Base-by-base conservation (phyloP, 1,284 basidiomycete species). In the Trichosporon sp. region DNA sequence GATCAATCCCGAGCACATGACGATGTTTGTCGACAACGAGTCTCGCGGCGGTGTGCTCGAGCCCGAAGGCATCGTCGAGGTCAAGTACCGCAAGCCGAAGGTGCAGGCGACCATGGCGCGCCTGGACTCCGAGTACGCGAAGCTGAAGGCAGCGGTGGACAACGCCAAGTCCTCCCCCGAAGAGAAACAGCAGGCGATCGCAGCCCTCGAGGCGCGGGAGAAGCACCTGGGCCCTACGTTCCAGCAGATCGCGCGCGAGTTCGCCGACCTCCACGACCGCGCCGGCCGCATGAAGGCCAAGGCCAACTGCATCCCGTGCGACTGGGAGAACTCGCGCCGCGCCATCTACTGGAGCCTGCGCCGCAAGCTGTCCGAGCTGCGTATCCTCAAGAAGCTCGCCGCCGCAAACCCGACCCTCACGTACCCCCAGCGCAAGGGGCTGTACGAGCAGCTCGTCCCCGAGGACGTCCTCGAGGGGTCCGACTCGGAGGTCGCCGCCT, bases 271-370 rank as follows among this genome's bases (percentile, higher is more conserved):
- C 69, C 96, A 68, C 73, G 95, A 95, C 81, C 91, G 93, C 63
- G 86, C 89, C 52, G 95, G 94, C 65, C 91, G 95, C 66, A 98
- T 99, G 95, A 91, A 96, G 82, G 95, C 95, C 29, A 98, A 98
- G 82, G 95, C 93, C 19, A 96, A 90, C 76, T 94, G 89, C 52
- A 90, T 86, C 74, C 85, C 87, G 32, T 87, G 86, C 64, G 86
- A 88, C 64, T 96, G 95, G 94, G 89, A 89, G 78, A 86, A 92
- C 68, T 88, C 94, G 56, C 89, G 95, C 68, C 86, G 92, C 68
- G 87, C 89, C 79, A 98, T 99, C 86, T 99, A 97, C 84, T 95
- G 92, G 93, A 88, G 92, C 61, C 85, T 95, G 57, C 89, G 94
- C 64, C 77, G 84, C 58, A 81, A 84, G 68, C 72, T 85, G 59